These are phyloP conservation scores for Russula vinacea DNA, from an alignment of 768 basidiomycete species.

Conservation along the genomic window DNA sequence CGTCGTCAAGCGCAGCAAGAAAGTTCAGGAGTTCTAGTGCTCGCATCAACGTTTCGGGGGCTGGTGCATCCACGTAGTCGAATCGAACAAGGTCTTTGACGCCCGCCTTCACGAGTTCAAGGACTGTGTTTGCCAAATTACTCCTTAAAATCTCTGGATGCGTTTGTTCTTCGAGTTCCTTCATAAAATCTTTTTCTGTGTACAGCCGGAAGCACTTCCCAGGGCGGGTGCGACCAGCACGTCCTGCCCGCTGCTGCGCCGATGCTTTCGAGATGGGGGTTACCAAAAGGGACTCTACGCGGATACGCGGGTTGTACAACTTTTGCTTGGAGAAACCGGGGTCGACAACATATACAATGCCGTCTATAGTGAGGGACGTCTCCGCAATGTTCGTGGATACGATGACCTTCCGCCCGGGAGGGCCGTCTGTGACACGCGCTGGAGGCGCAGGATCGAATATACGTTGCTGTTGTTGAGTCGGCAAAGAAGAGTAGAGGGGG, in stretches of 20 bases:
- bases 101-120: constrained; percentile 92
- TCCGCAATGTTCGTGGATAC: constrained; percentile 97
- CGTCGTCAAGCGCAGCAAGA: constrained; percentile 89
- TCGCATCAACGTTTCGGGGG: constrained; percentile 95
- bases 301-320: constrained; percentile 95
- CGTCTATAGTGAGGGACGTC: constrained; percentile 95
- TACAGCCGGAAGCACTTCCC: constrained; percentile 98
- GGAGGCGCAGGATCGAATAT: constrained; percentile 90
- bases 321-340: constrained; percentile 98
- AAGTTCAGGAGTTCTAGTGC: constrained; percentile 92
- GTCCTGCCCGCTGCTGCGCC: constrained; percentile 93
- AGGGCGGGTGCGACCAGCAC: constrained; percentile 92
- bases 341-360: constrained; percentile 99
- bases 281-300: constrained; percentile 91
- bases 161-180: constrained; percentile 94
- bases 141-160: constrained; percentile 93
- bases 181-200: constrained; percentile 96
- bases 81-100: constrained; percentile 89
- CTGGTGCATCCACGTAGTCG: constrained; percentile 90
- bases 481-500: constrained; percentile 92
- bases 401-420: constrained; percentile 90
- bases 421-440: constrained; percentile 57
- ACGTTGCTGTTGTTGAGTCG: constrained; percentile 90
- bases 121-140: constrained; percentile 88
- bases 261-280: constrained; percentile 96